Evolutionary conservation across 352 stramenopile genomes (phyloP), one percentile per base, ranked within the genome.

Genomic region (Phytophthora megakarya): DNA sequence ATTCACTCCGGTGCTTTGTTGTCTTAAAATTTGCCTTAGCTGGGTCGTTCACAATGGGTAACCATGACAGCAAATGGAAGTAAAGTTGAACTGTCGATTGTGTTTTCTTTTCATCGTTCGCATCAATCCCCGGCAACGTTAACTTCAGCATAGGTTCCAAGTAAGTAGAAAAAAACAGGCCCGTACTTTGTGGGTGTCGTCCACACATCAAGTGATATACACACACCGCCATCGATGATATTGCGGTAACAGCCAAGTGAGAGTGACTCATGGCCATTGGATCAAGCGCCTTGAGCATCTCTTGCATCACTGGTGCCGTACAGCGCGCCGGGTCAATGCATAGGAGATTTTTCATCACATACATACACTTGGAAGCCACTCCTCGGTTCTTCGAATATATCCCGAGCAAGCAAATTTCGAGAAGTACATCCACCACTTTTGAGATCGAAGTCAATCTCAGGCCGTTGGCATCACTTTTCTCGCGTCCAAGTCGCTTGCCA

Each of bases 41-140:
- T 4, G 81, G 66, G 61, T 93, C 84, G 35, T 93, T 89, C 30
- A 89, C 76, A 22, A 93, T 49, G 11, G 84, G 84, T 3, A 93
- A 54, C 78, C 81, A 91, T 26, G 80, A 87, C 12, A 93, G 67
- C 19, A 89, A 53, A 28, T 80, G 67, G 40, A 89, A 90, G 64
- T 93, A 93, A 8, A 93, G 68, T 10, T 73, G 72, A 21, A 90
- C 52, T 18, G 84, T 93, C 0, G 75, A 75, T 30, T 76, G 69
- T 0, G 84, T 93, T 67, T 93, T 93, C 53, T 77, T 84, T 40
- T 93, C 80, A 51, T 93, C 84, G 19, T 93, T 93, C 10, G 80
- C 67, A 53, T 93, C 84, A 63, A 93, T 91, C 4, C 84, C 84
- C 4, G 81, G 78, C 7, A 93, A 63, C 8, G 84, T 91, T 40